Evolutionary conservation across 2,329 filamentous ascomycete genomes (phyloP), one percentile per base, ranked within the genome.

Genomic region (Incumbomyces delicatus): DNA sequence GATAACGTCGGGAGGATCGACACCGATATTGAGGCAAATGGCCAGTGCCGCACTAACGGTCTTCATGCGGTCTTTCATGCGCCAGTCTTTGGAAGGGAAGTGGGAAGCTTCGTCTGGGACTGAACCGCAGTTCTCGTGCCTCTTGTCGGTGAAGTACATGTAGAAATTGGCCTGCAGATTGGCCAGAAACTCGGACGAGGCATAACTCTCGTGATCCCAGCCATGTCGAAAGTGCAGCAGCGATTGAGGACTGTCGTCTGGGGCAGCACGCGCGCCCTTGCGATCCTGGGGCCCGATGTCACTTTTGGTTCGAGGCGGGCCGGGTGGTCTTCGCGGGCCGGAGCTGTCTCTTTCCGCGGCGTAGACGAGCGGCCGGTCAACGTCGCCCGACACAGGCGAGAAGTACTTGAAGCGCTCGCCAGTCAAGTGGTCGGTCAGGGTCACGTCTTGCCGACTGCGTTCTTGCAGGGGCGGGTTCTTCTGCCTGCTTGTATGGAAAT

Each of bases 101-200:
- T 64, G 67, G 31, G 61, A 62, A 53, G 66, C 69, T 47, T 69
- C 69, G 17, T 62, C 63, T 61, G 88, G 87, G 13, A 88, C 87
- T 56, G 89, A 87, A 17, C 88, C 92, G 31, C 87, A 90, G 17
- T 87, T 92, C 63, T 96, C 92, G 67, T 98, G 92, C 44, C 90
- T 83, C 67, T 96, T 96, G 66, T 98, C 92, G 53, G 90, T 95
- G 66, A 86, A 98, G 68, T 98, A 98, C 90, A 96, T 96, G 72
- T 95, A 96, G 80, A 94, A 98, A 56, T 87, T 94, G 85, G 83
- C 88, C 44, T 85, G 87, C 53, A 95, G 73, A 55, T 88, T 77
- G 48, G 85, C 84, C 57, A 94, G 84, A 59, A 94, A 89, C 61
- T 95, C 87, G 56, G 88, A 85, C 4, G 85, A 94, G 61, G 87